These are phyloP conservation scores for Tothia fuscella DNA, from an alignment of 2,329 filamentous ascomycete genomes.

Conservation along the genomic window DNA sequence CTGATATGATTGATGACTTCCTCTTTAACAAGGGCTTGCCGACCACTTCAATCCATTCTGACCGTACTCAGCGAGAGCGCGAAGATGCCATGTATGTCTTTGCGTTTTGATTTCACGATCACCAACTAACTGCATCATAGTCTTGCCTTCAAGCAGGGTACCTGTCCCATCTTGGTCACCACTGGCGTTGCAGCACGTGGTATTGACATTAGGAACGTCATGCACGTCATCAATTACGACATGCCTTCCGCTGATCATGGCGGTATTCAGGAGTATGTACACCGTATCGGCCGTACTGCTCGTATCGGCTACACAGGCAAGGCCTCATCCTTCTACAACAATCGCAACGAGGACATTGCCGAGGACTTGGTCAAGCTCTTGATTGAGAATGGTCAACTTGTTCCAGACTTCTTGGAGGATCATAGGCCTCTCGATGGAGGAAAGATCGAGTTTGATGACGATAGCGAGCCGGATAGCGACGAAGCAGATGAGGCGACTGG, in stretches of 20 bases:
- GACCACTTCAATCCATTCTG: slow-evolving; percentile 75
- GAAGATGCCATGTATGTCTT: slow-evolving; percentile 90
- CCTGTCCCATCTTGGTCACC: slow-evolving; percentile 67
- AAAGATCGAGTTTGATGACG: slow-evolving; percentile 41
- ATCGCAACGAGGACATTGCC: slow-evolving; percentile 61
- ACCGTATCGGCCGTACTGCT: slow-evolving; percentile 90
- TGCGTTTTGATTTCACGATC: slow-evolving; percentile 31
- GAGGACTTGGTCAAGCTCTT: slow-evolving; percentile 68
- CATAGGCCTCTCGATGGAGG: slow-evolving; percentile 48
- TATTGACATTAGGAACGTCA: slow-evolving; percentile 75
- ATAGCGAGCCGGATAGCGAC: slow-evolving; percentile 16
- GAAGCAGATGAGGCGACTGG: slow-evolving; percentile 15
- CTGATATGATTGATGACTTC: slow-evolving; percentile 79
- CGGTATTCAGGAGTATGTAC: slow-evolving; percentile 88
- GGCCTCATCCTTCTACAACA: slow-evolving; percentile 81
- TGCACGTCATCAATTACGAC: slow-evolving; percentile 90
- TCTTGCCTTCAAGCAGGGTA: slow-evolving; percentile 59
- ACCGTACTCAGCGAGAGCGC: slow-evolving; percentile 79
- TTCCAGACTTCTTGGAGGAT: slow-evolving; percentile 70
- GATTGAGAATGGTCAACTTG: slow-evolving; percentile 61
- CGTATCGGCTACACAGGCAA: slow-evolving; percentile 81
- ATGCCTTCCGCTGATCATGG: slow-evolving; percentile 59
- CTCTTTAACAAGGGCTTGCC: slow-evolving; percentile 71
- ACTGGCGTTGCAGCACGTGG: slow-evolving; percentile 82
- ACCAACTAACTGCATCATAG: not conserved